These are phyloP conservation scores for Sindora glabra DNA, from an alignment of 306 rosid genomes.

Conservation along the genomic window DNA sequence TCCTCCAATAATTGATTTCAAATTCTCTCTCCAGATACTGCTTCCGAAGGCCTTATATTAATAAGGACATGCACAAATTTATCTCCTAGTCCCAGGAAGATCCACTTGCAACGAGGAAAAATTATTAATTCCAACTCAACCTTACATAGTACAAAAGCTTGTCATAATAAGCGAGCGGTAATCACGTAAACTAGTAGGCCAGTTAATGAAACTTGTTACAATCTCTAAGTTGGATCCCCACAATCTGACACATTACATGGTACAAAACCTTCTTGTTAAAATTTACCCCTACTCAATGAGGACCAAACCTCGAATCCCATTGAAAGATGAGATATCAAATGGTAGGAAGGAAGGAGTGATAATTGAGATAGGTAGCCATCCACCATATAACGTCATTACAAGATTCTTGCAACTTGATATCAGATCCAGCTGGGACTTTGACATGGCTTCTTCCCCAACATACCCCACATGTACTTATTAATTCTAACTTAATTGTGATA, in stretches of 20 bases:
- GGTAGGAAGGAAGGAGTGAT: slow-evolving; percentile 29
- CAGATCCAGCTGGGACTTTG: slow-evolving; percentile 60
- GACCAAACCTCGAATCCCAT: slow-evolving; percentile 13
- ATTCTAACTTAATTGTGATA: too few relatives aligned
- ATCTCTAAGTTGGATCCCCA: too few relatives aligned
- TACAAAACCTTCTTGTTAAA: too few relatives aligned
- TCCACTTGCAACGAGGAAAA: too few relatives aligned
- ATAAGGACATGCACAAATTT: not conserved
- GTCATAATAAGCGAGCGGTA: too few relatives aligned
- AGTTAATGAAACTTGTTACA: too few relatives aligned
- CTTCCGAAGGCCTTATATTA: not conserved
- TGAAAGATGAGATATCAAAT: slow-evolving; percentile 38
- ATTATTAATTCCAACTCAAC: too few relatives aligned
- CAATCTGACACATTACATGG: too few relatives aligned
- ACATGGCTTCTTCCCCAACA: slow-evolving; percentile 40
- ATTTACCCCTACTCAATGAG: too few relatives aligned
- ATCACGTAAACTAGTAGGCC: too few relatives aligned
- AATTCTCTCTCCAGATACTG: not conserved
- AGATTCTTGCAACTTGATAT: slow-evolving; percentile 33
- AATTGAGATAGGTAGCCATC: slow-evolving; percentile 19
- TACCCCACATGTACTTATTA: slow-evolving; percentile 59
- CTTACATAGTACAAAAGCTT: too few relatives aligned
- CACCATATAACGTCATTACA: slow-evolving; percentile 22
- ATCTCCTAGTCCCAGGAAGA: too few relatives aligned
- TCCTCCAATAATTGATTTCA: slow-evolving; percentile 29